Evolutionary conservation across 495 filamentous ascomycete species (phyloP), one percentile per base, ranked within the genome.

Genomic region (Hypoxylon cercidicola): DNA sequence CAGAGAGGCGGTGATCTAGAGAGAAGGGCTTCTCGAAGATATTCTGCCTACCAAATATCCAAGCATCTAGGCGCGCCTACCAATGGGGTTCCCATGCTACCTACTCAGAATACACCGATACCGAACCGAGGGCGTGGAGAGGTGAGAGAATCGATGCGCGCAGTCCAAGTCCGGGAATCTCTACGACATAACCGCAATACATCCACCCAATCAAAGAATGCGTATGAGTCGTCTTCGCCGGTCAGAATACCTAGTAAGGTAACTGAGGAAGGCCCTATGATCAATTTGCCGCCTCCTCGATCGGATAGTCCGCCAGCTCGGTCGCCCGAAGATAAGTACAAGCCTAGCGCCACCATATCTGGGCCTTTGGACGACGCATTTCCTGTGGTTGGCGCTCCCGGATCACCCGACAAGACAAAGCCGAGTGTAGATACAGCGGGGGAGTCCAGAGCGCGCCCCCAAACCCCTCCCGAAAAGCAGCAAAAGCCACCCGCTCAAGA

Each of bases 1-100:
- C 96, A 98, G 73, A 83, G 91, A 73, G 93, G 93, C 52, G 92
- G 93, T 4, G 92, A 97, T 57, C 79, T 98, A n/a, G 94, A 98
- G 70, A 85, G 95, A 65, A 85, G 95, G 66, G 96, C 95, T 9
- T 98, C 96, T 3, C 84, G 93, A 68, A 81, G 95, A 66, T 98
- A 97, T 72, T 97, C 93, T 28, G 88, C 90, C 39, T 99, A 98
- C 76, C 96, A 98, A 68, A 93, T 98, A 45, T 91, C 91, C 19
- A 97, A 96, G 68, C 92, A 96, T 60, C 82, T 97, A 3, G 95
- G 94, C 1, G 84, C 88, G 20, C 89, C 89, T 30, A 82, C 90
- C 12, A 91, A 88, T 72, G 93, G 90, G 15, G 87, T 97, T 5
- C 92, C 93, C 4, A 90, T 96, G 78, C 80, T 97, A 7, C 92